Base-by-base conservation (phyloP, 108 stramenopile genomes). In the Cyclotella kingstonii region DNA sequence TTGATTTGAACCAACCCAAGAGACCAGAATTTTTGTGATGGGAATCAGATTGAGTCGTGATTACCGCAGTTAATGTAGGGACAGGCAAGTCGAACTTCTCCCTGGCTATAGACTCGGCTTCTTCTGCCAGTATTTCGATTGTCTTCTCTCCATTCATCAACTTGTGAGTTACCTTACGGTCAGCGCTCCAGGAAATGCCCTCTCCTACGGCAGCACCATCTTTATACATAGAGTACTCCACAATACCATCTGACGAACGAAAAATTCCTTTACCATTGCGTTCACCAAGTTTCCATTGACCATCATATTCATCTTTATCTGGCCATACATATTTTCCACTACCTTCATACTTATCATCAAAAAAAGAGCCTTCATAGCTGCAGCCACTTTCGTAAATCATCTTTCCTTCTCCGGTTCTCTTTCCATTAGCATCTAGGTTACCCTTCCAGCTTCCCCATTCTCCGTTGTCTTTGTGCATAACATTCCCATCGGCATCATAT, bases 271-370 rank as follows among this genome's bases (percentile, higher is more conserved):
- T 5, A 35, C 68, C 68, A 44, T 69, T 26, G 0, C 68, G 54
- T 25, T 69, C 68, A 5, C 68, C 68, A 34, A 52, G 14, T 49
- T 69, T 59, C 68, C 68, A 69, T 18, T 27, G 27, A 11, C 68
- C 68, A 0, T 38, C 42, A 39, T 60, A 69, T 18, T 60, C 33
- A 8, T 69, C 58, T 22, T 58, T 58, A 41, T 69, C 68, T 4
- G 30, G 9, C 68, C 68, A 69, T 23, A 21, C 48, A 28, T 69
- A 69, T 1, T 59, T 11, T 40, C 58, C 58, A 21, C 28, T 25
- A 18, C 61, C 47, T 15, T 63, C 48, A 36, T 27, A 63, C 49
- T 50, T 50, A 50, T 63, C 61, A 39, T 63, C 17, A 4, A 18
- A 8, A 49, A 63, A 63, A 5, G 25, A 22, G 26, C 64, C 64